Evolutionary conservation across 2,329 filamentous ascomycete species (phyloP), one percentile per base, ranked within the genome.

Genomic region (Xylariaceae sp.): DNA sequence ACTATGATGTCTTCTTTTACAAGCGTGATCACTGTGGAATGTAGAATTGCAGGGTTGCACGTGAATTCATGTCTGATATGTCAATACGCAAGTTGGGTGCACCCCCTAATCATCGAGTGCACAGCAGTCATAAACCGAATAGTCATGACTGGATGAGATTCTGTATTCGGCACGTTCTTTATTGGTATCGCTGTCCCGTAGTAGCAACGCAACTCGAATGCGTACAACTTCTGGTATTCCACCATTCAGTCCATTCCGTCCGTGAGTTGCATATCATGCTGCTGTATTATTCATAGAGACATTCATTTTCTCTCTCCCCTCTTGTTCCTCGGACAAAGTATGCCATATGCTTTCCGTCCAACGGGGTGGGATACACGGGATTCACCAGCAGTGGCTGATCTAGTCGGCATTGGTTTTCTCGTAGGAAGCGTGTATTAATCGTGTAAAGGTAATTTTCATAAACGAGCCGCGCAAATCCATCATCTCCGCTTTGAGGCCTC

Each of bases 401-500:
- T 13, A 17, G 37, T 48, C 34, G 41, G 5, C 30, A 10, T 34
- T 23, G 2, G 35, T 41, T 41, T 13, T 3, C 3, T 41, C 37
- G 37, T 13, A 10, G 6, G 41, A 15, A 5, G 41, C 13, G 41
- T 51, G 2, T 51, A 35, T 51, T 51, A 51, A 51, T 51, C 30
- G 49, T 51, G 11, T 35, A 51, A 30, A 30, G 23, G 23, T 30
- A 30, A 30, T 30, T 50, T 9, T 13, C 9, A 51, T 51, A n/a
- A 30, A 15, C 49, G 6, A 34, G 11, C 23, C 23, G 23, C 23
- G 23, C 23, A 11, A 45, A n/a, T 45, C 49, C 23, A 34, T 51
- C 72, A 84, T 77, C 81, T 79, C 69, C 83, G 83, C 78, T 89
- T 90, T 63, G 84, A 81, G 47, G 86, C 83, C 74, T 94, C 90